phyloP scores from a whole-genome alignment of 2,329 filamentous ascomycete genomes.

The Trichoderma asperellum region DNA sequence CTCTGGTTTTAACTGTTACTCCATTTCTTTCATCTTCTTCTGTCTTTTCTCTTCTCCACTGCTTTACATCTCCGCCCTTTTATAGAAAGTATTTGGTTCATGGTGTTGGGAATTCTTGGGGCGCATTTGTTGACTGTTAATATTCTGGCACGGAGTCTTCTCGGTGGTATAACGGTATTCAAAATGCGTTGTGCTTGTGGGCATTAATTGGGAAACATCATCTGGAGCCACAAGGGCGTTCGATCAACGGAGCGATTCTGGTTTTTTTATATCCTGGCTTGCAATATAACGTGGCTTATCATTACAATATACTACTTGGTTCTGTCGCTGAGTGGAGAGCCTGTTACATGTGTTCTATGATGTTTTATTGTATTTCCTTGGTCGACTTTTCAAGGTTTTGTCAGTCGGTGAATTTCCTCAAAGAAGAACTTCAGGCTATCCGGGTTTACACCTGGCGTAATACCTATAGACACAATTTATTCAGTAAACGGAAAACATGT shows the following conservation, averaged over 20 bases:
- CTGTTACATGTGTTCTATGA: neutral
- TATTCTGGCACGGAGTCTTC: constrained; percentile 10
- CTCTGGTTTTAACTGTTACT: neutral
- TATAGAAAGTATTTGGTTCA: neutral
- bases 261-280: constrained; percentile 21
- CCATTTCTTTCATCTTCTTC: too few relatives aligned
- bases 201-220: constrained; percentile 20
- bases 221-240: constrained; percentile 4
- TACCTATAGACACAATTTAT: constrained; percentile 57
- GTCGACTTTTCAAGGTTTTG: constrained; percentile 44
- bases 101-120: constrained; percentile 1
- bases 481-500: neutral
- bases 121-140: constrained; percentile 1
- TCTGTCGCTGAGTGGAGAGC: constrained; percentile 1
- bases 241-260: constrained; percentile 5
- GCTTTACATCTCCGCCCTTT: neutral
- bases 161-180: constrained; percentile 5
- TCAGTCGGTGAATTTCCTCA: constrained; percentile 80
- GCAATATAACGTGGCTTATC: constrained; percentile 7
- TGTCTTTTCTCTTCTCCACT: neutral
- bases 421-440: constrained; percentile 94
- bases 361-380: neutral
- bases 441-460: constrained; percentile 92
- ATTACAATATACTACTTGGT: constrained; percentile 18
- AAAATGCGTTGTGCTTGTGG: neutral